Percentiles rank a stretch among this genome's conserved stretches.
Evolutionary conservation across 2,329 filamentous ascomycete species (phyloP).

Genomic region (Epichloe glyceriae): DNA sequence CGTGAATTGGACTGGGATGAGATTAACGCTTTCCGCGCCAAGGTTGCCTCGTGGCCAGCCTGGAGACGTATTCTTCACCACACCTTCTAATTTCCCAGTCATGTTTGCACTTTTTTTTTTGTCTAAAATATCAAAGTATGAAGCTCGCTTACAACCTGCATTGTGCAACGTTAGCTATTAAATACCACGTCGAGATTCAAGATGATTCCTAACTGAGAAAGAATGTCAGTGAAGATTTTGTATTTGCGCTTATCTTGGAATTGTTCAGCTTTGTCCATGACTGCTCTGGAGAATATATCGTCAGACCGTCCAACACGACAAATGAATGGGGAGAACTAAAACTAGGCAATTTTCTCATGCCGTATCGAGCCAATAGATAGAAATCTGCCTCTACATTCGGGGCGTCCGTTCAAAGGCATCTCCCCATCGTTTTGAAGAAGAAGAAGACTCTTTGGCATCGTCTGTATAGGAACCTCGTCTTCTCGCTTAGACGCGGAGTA

Average conservation of each 20-base stretch:
- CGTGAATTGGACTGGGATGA: constrained; percentile 53
- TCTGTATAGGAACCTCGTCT: too few species aligned
- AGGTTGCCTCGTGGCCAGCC: constrained; percentile 35
- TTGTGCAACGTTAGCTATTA: constrained; percentile 11
- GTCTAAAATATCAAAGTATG: not conserved
- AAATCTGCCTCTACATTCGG: too few species aligned
- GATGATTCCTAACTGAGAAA: not conserved
- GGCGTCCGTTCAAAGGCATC: too few species aligned
- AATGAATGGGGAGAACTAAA: not conserved
- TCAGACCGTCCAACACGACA: not conserved
- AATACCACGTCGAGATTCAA: constrained; percentile 11
- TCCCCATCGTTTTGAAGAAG: too few species aligned
- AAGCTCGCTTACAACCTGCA: not conserved
- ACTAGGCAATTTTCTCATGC: too few species aligned
- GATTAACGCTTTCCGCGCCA: constrained; percentile 41
- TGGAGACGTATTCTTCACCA: constrained; percentile 32
- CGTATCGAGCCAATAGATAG: too few species aligned
- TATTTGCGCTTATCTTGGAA: not conserved
- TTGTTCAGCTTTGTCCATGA: not conserved
- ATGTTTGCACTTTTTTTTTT: not conserved
- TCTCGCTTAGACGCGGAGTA: too few species aligned
- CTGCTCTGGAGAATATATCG: not conserved
- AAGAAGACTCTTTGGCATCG: too few species aligned
- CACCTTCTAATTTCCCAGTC: constrained; percentile 20
- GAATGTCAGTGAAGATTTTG: not conserved